Conservation (phyloP, 2,329 filamentous ascomycete genomes). For the Gliomastix tumulicola region DNA sequence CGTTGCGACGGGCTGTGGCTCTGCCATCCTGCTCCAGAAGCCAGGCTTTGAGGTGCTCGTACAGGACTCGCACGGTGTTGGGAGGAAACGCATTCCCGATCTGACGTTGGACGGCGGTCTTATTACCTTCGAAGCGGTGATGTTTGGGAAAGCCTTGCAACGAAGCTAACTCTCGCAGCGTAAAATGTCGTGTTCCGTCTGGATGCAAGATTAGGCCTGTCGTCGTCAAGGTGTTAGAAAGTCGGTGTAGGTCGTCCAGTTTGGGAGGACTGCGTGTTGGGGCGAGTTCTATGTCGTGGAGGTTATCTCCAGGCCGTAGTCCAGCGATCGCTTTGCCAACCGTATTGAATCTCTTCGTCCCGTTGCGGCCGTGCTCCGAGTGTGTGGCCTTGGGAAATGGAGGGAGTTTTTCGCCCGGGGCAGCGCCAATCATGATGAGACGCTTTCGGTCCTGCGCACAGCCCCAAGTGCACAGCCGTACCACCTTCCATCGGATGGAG, state of each 20-base stretch:
- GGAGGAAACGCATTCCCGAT: conserved; percentile 79
- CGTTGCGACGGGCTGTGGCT: conserved; percentile 3
- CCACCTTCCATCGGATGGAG: conserved; percentile 61
- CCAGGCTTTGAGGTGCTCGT: conserved; percentile 38
- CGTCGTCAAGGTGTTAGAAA: conserved; percentile 57
- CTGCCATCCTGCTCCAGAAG: conserved; percentile 33
- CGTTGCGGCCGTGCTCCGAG: conserved; percentile 24
- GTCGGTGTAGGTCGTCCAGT: too few species aligned
- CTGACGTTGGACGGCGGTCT: conserved; percentile 45
- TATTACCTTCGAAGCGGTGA: conserved; percentile 47
- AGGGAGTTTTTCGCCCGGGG: conserved; percentile 66
- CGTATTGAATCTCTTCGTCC: conserved; percentile 32
- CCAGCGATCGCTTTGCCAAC: conserved; percentile 32
- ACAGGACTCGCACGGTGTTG: conserved; percentile 40
- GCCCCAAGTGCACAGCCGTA: conserved; percentile 45
- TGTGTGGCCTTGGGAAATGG: conserved; percentile 59
- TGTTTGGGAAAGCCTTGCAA: conserved; percentile 62
- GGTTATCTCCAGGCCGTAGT: conserved; percentile 21
- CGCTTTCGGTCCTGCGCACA: conserved; percentile 41
- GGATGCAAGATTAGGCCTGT: conserved; percentile 59
- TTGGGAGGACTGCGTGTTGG: conserved; percentile 36
- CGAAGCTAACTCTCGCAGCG: conserved; percentile 58
- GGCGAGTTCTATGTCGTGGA: conserved; percentile 28
- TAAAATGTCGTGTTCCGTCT: conserved; percentile 55
- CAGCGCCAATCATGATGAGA: conserved; percentile 49